Evolutionary conservation across 805 yeast species (phyloP).

Genomic region (Starmerella roubikii): DNA sequence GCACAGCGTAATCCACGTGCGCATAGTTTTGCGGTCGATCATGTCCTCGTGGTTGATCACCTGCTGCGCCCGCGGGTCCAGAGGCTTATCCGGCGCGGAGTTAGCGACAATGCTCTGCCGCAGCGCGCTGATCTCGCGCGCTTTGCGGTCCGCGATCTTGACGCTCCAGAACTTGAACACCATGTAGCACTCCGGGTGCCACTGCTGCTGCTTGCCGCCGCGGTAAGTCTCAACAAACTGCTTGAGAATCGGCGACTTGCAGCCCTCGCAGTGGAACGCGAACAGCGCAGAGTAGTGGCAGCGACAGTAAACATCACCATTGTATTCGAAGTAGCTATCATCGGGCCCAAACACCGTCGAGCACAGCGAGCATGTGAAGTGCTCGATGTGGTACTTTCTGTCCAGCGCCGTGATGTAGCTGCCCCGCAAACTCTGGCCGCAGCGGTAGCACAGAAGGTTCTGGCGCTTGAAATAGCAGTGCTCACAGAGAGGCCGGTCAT

Average conservation of each 20-base stretch:
- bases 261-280: slow-evolving; percentile 88
- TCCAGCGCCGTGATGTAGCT: slow-evolving; percentile 90
- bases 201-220: slow-evolving; percentile 84
- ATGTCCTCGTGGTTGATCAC: slow-evolving; percentile 38
- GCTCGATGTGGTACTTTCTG: slow-evolving; percentile 84
- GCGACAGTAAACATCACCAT: slow-evolving; percentile 73
- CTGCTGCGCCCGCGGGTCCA: slow-evolving; percentile 12
- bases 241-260: slow-evolving; percentile 77
- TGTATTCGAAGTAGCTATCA: slow-evolving; percentile 83
- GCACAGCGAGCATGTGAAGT: slow-evolving; percentile 83
- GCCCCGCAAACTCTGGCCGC: slow-evolving; percentile 77
- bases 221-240: slow-evolving; percentile 87
- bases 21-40: slow-evolving; percentile 44
- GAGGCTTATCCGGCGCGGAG: slow-evolving; percentile 4
- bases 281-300: slow-evolving; percentile 76
- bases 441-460: slow-evolving; percentile 71
- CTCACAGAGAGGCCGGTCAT: slow-evolving; percentile 63
- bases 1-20: slow-evolving; percentile 77
- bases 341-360: slow-evolving; percentile 75
- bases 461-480: slow-evolving; percentile 79
- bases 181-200: slow-evolving; percentile 99
- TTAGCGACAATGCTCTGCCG: slow-evolving; percentile 5
- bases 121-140: slow-evolving; percentile 5
- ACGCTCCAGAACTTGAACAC: slow-evolving; percentile 96
- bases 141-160: slow-evolving; percentile 35